phyloP scores from a whole-genome alignment of 768 basidiomycete genomes.

The Vararia minispora region DNA sequence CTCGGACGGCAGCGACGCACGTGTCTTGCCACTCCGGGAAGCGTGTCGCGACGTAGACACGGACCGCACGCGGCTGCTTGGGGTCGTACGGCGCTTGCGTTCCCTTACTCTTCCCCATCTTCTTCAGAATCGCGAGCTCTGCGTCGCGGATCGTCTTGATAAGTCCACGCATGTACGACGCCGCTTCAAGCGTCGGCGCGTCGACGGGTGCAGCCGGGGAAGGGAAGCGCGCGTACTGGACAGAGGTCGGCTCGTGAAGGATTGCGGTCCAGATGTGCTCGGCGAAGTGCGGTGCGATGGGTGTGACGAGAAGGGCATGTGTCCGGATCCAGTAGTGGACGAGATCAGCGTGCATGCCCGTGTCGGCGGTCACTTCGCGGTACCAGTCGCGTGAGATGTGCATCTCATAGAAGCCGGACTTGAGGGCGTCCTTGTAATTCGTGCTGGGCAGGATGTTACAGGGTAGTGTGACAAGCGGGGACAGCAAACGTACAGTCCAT shows the following conservation, averaged over 20 bases:
- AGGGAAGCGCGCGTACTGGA: conserved; percentile 84
- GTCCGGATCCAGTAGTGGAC: conserved; percentile 76
- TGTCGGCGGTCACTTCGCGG: conserved; percentile 79
- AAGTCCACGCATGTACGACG: conserved; percentile 80
- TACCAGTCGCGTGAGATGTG: conserved; percentile 93
- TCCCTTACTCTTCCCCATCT: conserved; percentile 66
- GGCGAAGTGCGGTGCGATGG: conserved; percentile 88
- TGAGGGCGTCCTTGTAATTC: conserved; percentile 92
- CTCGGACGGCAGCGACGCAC: conserved; percentile 67
- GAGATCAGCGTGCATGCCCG: conserved; percentile 87
- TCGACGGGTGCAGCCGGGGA: conserved; percentile 50
- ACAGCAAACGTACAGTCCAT: conserved; percentile 53
- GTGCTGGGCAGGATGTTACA: conserved; percentile 38
- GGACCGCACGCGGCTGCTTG: conserved; percentile 71
- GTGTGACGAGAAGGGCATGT: conserved; percentile 71
- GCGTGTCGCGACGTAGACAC: conserved; percentile 80
- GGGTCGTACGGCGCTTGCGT: conserved; percentile 60
- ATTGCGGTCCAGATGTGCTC: conserved; percentile 82
- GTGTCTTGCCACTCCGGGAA: conserved; percentile 94
- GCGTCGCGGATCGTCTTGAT: conserved; percentile 88
- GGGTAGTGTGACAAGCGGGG: neutral
- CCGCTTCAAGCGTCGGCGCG: conserved; percentile 55
- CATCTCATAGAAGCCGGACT: conserved; percentile 92
- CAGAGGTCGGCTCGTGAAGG: conserved; percentile 60
- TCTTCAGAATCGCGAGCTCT: conserved; percentile 69